Base-by-base conservation (phyloP, 2,329 filamentous ascomycete genomes). In the Pseudogymnoascus sp. region DNA sequence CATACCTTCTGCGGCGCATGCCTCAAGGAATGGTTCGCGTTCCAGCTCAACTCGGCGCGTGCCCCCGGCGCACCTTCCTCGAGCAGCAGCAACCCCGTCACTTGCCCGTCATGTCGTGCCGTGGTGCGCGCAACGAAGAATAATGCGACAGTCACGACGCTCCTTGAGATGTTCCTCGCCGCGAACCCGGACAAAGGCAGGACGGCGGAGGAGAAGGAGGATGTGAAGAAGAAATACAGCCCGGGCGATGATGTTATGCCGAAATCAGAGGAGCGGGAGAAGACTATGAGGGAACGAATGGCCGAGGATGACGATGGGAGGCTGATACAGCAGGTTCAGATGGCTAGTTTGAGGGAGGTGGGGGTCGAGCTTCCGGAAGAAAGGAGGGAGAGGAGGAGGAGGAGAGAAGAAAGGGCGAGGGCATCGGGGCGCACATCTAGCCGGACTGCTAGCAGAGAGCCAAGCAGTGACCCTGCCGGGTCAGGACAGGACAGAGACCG, bases 1-100 rank as follows among this genome's bases (percentile, higher is more conserved):
- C 92, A 96, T 77, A 97, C 93, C 53, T 99, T 96, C 76, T 99
- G 95, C 79, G 95, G 93, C 67, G 89, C 90, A 40, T 99, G 95
- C 73, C 76, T 97, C 64, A 96, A 96, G 75, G 91, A 96, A 79
- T 99, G 95, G 95, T 99, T 97, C 74, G 79, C 81, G 66, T 95
- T 87, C 76, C 91, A 96, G 75, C 66, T 69, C 14, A 67, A 65
- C 21, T 66, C 68, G 8, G 63, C 65, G 56, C 69, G 68, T 60
- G 70, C 68, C 60, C 64, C 68, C 23, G 68, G 65, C 31, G 64
- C 70, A 14, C 62, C 69, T 12, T 64, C 68, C n/a, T 37, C 67
- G 7, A 66, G 66, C 25, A 60, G 66, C 5, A 68, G 66, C 9
- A 63, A 77, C 66, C 72, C 83, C 72, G 96, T 91, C 75, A 97